Evolutionary conservation across 176 grass and related monocot genomes (phyloP).

Genomic region (Chloris gayana): DNA sequence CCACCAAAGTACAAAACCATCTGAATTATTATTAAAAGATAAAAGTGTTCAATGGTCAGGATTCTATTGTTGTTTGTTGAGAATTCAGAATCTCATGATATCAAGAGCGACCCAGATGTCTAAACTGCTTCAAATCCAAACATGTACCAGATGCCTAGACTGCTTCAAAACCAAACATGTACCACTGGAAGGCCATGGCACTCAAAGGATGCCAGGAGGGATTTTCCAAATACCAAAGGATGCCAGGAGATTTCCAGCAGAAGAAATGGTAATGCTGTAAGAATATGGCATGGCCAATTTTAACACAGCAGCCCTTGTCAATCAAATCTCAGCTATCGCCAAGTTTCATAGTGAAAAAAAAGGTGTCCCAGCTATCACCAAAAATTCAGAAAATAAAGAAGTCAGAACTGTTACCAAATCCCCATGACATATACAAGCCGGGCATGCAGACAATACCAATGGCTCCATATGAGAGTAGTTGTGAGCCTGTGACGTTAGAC

Average conservation of each 20-base stretch:
- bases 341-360: neutral
- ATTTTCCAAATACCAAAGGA: neutral
- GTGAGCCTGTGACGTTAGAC: neutral
- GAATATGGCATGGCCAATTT: neutral
- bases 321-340: neutral
- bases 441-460: slow-evolving; percentile 21
- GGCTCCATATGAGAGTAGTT: neutral
- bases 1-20: neutral
- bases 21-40: neutral
- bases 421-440: neutral
- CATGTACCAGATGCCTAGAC: neutral
- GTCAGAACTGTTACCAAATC: neutral
- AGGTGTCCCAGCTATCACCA: neutral
- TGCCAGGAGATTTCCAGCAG: neutral
- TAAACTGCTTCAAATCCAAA: neutral
- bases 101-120: neutral
- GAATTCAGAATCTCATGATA: neutral
- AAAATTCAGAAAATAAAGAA: neutral
- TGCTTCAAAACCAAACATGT: neutral
- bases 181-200: neutral
- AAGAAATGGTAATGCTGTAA: neutral
- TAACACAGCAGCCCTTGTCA: neutral
- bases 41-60: neutral
- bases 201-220: neutral
- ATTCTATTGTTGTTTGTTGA: neutral